Evolutionary conservation across 176 grass and related monocot species (phyloP).

Genomic region (Rhynchospora pubera): DNA sequence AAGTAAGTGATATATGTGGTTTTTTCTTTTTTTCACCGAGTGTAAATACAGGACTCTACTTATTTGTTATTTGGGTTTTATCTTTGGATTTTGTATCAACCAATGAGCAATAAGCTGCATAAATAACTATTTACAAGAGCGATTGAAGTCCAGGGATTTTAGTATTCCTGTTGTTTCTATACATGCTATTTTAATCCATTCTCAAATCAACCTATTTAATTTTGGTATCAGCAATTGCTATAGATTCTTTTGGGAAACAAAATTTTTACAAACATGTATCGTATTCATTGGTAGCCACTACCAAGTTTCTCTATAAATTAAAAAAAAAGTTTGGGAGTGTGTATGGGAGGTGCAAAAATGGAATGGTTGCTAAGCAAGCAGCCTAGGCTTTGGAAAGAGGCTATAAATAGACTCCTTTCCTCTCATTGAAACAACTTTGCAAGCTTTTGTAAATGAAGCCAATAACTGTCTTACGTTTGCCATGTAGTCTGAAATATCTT

Average conservation of each 20-base stretch:
- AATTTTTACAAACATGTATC: neutral
- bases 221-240: neutral
- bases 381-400: neutral
- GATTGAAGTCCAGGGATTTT: neutral
- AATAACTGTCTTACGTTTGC: neutral
- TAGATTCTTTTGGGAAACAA: neutral
- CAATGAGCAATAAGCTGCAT: neutral
- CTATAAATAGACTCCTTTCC: neutral
- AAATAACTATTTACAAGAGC: neutral
- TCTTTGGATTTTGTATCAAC: neutral
- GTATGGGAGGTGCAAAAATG: neutral
- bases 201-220: neutral
- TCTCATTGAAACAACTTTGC: neutral
- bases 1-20: constrained; percentile 30
- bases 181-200: neutral
- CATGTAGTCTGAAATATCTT: constrained; percentile 53
- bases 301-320: too few relatives aligned
- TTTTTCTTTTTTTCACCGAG: neutral
- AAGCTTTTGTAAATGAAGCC: neutral
- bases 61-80: constrained; percentile 6
- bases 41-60: neutral
- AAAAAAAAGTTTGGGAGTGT: too few relatives aligned
- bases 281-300: neutral
- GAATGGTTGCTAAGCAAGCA: neutral
- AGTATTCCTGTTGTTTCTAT: neutral